These are phyloP conservation scores for Calonectria ilicicola DNA, from an alignment of 2,329 filamentous ascomycete species.

Conservation along the genomic window DNA sequence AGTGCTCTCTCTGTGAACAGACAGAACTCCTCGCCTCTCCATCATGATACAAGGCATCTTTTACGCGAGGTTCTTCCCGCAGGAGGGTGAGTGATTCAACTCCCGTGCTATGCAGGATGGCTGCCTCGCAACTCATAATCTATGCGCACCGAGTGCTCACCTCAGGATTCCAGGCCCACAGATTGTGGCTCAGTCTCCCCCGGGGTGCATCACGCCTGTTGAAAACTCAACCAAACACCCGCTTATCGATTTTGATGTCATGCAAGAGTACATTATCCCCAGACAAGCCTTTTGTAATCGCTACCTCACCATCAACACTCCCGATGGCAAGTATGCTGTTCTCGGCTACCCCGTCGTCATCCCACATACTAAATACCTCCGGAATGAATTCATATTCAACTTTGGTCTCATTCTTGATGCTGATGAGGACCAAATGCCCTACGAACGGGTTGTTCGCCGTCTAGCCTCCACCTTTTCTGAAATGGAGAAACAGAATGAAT, in stretches of 20 bases:
- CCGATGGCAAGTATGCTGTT: slow-evolving; percentile 77
- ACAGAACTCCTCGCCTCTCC: slow-evolving; percentile 20
- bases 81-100: slow-evolving; percentile 63
- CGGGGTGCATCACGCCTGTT: slow-evolving; percentile 68
- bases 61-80: slow-evolving; percentile 76
- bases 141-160: not conserved
- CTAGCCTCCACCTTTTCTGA: slow-evolving; percentile 87
- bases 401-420: slow-evolving; percentile 85
- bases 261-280: slow-evolving; percentile 94
- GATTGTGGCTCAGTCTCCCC: slow-evolving; percentile 72
- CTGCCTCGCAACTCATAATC: not conserved
- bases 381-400: slow-evolving; percentile 99
- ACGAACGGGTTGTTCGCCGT: slow-evolving; percentile 87
- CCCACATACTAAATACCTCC: slow-evolving; percentile 82
- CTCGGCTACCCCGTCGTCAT: slow-evolving; percentile 93
- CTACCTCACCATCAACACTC: slow-evolving; percentile 82
- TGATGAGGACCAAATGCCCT: slow-evolving; percentile 77
- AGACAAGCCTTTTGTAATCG: slow-evolving; percentile 96
- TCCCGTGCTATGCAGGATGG: not conserved
- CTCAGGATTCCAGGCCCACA: slow-evolving; percentile 62
- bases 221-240: slow-evolving; percentile 58
- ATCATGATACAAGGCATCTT: slow-evolving; percentile 78
- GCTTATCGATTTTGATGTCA: slow-evolving; percentile 85
- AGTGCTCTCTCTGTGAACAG: slow-evolving; percentile 9
- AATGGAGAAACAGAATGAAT: slow-evolving; percentile 91